These are phyloP conservation scores for Aegilops bicornis DNA, from an alignment of 176 grass and related monocot species.

Conservation along the genomic window DNA sequence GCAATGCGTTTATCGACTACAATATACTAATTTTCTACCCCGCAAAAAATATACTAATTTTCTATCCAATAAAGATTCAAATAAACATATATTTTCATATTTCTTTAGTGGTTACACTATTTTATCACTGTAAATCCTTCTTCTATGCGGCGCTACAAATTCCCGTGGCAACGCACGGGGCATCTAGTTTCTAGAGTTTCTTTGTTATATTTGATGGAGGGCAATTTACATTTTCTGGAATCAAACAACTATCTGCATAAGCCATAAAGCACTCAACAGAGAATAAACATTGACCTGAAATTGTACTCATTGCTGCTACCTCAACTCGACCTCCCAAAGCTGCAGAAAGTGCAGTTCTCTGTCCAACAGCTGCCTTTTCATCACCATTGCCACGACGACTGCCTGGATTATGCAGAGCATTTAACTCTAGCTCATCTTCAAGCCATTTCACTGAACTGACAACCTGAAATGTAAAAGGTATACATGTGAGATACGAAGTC, in stretches of 20 bases:
- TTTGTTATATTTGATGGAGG: constrained; percentile 24
- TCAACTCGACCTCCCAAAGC: constrained; percentile 97
- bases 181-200: background rate
- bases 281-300: constrained; percentile 79
- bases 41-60: too few relatives aligned
- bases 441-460: constrained; percentile 99
- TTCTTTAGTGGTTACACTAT: too few relatives aligned
- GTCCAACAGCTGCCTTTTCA: constrained; percentile 85
- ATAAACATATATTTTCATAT: too few relatives aligned
- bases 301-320: constrained; percentile 88
- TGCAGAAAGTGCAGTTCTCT: constrained; percentile 93
- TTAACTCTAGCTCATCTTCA: constrained; percentile 98
- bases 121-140: too few relatives aligned
- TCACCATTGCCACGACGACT: constrained; percentile 79
- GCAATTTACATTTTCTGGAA: constrained; percentile 4
- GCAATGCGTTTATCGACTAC: too few relatives aligned
- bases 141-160: too few relatives aligned
- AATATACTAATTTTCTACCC: too few relatives aligned
- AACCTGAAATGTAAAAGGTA: constrained; percentile 66
- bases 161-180: too few relatives aligned
- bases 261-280: constrained; percentile 6
- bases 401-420: constrained; percentile 90
- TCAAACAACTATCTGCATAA: constrained; percentile 11
- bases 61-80: too few relatives aligned
- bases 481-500: constrained; percentile 13